Evolutionary conservation across 73 alveolate species (phyloP).

Genomic region (Paramecium pentaurelia): DNA sequence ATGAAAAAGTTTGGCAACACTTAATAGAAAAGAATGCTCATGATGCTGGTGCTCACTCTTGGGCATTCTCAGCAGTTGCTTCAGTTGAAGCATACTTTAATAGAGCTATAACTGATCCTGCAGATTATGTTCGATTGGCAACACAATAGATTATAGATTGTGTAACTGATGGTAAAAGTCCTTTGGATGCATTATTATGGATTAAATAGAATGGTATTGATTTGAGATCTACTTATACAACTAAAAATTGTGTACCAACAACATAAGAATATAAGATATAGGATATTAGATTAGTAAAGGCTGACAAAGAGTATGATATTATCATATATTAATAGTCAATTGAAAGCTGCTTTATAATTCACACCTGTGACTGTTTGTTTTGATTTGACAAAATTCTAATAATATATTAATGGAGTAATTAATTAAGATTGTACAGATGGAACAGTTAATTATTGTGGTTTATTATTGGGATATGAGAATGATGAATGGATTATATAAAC

Average conservation of each 20-base stretch:
- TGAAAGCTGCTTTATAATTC: not conserved
- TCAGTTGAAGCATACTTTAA: conserved; percentile 41
- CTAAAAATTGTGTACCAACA: not conserved
- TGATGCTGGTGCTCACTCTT: conserved; percentile 25
- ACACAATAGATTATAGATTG: not conserved
- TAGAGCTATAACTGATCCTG: not conserved
- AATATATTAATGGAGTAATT: not conserved
- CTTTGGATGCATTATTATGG: conserved; percentile 7
- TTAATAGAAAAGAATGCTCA: conserved; percentile 49
- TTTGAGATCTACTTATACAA: not conserved
- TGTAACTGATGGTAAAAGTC: not conserved
- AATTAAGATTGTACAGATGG: not conserved
- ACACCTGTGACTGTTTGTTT: conserved; percentile 32
- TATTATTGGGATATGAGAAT: conserved; percentile 72
- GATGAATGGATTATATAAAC: conserved; percentile 58
- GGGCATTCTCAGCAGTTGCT: conserved; percentile 61
- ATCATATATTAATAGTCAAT: not conserved
- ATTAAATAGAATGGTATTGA: not conserved
- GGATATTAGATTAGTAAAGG: not conserved
- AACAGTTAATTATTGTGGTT: conserved; percentile 69
- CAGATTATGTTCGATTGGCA: not conserved
- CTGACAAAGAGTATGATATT: not conserved
- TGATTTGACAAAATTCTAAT: conserved; percentile 12
- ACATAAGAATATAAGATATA: not conserved
- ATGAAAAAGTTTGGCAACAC: not conserved